Conservation (phyloP, 2,329 filamentous ascomycete genomes). For the Xylaria sp. region DNA sequence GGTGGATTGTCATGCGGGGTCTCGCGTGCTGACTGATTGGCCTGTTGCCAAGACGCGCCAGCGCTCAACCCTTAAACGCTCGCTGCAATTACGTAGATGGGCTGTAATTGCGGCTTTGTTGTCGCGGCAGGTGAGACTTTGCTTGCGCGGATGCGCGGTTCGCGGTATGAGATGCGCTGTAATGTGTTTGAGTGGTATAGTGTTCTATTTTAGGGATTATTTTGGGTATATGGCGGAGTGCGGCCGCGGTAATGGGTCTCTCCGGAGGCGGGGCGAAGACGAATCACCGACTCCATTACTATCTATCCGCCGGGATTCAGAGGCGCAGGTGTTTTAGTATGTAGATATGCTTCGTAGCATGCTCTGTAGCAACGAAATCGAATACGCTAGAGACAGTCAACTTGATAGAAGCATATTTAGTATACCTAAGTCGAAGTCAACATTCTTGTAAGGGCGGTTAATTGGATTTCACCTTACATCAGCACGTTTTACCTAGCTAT, state of each 20-base stretch:
- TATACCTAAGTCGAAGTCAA: not conserved
- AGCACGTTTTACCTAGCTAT: not conserved
- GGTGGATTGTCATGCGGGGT: conserved; percentile 18
- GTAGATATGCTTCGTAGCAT: too few species aligned
- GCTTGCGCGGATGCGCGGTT: not conserved
- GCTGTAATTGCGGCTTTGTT: not conserved
- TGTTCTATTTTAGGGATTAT: not conserved
- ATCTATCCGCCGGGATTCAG: too few species aligned
- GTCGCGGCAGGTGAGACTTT: conserved; percentile 3
- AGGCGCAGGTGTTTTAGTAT: too few species aligned
- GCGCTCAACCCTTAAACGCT: not conserved
- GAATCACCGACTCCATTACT: too few species aligned
- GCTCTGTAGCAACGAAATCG: not conserved
- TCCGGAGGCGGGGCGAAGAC: not conserved
- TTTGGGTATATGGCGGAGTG: not conserved
- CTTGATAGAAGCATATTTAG: too few species aligned
- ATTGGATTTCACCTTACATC: not conserved
- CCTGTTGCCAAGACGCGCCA: not conserved
- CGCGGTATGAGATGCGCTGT: not conserved
- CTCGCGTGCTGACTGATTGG: conserved; percentile 23
- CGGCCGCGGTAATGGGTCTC: not conserved
- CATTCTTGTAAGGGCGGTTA: not conserved
- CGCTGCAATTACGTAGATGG: not conserved
- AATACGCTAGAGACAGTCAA: too few species aligned
- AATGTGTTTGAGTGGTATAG: not conserved